Percentiles rank a stretch among this genome's conserved stretches.
Evolutionary conservation across 1,284 basidiomycete species (phyloP).

Genomic region (Cutaneotrichosporon sp.): DNA sequence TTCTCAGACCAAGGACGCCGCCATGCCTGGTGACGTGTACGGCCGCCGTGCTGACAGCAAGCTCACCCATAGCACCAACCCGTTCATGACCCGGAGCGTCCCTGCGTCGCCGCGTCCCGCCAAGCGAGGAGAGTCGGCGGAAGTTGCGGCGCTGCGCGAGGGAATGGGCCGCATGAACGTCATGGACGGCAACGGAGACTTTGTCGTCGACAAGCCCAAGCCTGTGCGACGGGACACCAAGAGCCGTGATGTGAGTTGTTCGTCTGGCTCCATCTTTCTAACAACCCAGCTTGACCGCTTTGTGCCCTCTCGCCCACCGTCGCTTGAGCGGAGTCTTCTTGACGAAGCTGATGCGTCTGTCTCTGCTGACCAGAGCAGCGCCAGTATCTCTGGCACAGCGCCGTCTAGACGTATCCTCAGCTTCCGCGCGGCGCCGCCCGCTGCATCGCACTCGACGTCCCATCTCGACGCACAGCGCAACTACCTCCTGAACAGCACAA

Average conservation of each 20-base stretch:
- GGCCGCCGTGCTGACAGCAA: background rate
- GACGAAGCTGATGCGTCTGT: constrained; percentile 23
- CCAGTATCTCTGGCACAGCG: background rate
- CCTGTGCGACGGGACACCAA: constrained; percentile 6
- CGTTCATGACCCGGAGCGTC: background rate
- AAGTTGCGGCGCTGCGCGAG: constrained; percentile 30
- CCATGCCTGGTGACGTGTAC: background rate
- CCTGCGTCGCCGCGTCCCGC: background rate
- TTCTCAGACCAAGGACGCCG: background rate
- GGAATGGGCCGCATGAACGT: constrained; percentile 43
- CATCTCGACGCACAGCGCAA: constrained; percentile 43
- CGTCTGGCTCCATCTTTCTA: background rate
- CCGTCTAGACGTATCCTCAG: constrained; percentile 37
- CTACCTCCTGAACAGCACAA: constrained; percentile 36
- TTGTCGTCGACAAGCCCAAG: constrained; percentile 8
- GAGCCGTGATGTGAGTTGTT: constrained; percentile 6
- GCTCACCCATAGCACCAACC: background rate
- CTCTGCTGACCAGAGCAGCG: constrained; percentile 12
- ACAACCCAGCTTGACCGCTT: constrained; percentile 44
- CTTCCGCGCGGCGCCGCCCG: constrained; percentile 44
- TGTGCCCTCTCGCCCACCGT: constrained; percentile 41
- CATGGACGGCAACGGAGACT: constrained; percentile 24
- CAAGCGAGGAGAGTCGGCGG: constrained; percentile 8
- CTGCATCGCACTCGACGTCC: constrained; percentile 39
- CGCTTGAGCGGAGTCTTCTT: constrained; percentile 11